These are phyloP conservation scores for Mentha longifolia DNA, from an alignment of 257 asterid genomes.

Conservation along the genomic window DNA sequence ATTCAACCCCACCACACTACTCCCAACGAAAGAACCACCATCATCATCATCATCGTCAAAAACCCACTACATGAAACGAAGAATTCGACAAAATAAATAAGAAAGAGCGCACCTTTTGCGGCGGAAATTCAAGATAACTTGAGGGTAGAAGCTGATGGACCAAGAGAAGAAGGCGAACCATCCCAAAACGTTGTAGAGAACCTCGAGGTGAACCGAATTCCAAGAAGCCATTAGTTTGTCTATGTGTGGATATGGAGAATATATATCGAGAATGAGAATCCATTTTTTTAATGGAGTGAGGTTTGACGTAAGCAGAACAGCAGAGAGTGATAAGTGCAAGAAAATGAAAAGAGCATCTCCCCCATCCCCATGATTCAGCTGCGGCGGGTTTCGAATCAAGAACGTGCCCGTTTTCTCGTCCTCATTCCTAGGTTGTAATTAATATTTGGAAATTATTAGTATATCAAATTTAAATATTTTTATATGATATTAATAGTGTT, in stretches of 20 bases:
- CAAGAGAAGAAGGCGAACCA: conserved; percentile 86
- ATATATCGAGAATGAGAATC: not conserved
- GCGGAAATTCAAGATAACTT: conserved; percentile 68
- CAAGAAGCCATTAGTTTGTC: conserved; percentile 60
- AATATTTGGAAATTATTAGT: too few relatives aligned
- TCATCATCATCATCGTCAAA: not conserved
- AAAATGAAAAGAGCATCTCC: conserved; percentile 1
- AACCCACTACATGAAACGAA: not conserved
- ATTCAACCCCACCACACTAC: conserved; percentile 94
- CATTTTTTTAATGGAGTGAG: not conserved
- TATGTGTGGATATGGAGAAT: not conserved
- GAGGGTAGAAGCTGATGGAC: conserved; percentile 97
- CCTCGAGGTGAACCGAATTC: conserved; percentile 67
- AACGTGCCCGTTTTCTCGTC: conserved; percentile 39
- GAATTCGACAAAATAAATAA: not conserved
- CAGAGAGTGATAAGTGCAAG: not conserved
- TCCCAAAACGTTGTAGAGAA: conserved; percentile 70
- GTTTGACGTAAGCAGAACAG: conserved; percentile 3
- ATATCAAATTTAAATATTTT: not conserved
- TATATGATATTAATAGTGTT: conserved; percentile 1
- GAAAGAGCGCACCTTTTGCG: conserved; percentile 69
- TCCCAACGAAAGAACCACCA: not conserved
- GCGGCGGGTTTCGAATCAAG: conserved; percentile 24
- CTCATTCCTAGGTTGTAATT: conserved; percentile 30
- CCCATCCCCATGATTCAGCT: conserved; percentile 15